phyloP scores from a whole-genome alignment of 2,329 filamentous ascomycete species.

The Scedosporium dehoogii region DNA sequence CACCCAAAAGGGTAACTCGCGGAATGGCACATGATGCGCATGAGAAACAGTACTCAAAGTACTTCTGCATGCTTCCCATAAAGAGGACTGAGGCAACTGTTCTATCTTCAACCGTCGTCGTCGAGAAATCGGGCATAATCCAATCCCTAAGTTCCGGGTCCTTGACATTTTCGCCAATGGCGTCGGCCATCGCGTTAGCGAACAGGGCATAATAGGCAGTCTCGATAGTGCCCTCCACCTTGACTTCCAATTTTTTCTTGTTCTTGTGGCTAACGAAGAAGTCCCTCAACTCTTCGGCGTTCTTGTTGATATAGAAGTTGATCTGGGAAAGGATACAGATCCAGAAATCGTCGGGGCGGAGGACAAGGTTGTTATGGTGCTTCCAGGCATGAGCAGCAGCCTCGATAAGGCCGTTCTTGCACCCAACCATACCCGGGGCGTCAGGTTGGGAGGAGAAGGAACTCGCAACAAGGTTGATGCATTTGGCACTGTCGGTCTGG shows the following conservation, averaged over 20 bases:
- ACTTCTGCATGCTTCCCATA: constrained; percentile 40
- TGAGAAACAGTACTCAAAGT: constrained; percentile 27
- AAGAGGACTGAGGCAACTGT: constrained; percentile 34
- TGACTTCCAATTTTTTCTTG: constrained; percentile 12
- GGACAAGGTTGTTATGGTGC: constrained; percentile 30
- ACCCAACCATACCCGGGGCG: too few relatives aligned
- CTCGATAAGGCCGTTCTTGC: constrained; percentile 27
- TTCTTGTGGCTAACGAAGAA: constrained; percentile 32
- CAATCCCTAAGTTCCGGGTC: constrained; percentile 31
- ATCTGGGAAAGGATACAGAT: constrained; percentile 39
- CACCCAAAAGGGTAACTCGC: constrained; percentile 39
- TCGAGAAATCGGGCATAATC: constrained; percentile 42
- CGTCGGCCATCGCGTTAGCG: constrained; percentile 24
- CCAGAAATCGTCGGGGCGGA: constrained; percentile 45
- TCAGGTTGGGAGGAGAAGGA: too few relatives aligned
- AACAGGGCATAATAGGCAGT: constrained; percentile 15
- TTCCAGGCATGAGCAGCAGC: constrained; percentile 29
- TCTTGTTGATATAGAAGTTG: constrained; percentile 32
- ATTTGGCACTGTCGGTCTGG: too few relatives aligned
- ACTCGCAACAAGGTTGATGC: too few relatives aligned
- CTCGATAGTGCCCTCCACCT: constrained; percentile 3
- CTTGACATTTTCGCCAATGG: constrained; percentile 29
- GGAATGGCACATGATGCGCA: constrained; percentile 35
- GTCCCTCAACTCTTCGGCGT: constrained; percentile 32
- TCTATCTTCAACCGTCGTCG: constrained; percentile 33